Base-by-base conservation (phyloP, 1,284 basidiomycete species). In the Filobasidium uniguttulatum region DNA sequence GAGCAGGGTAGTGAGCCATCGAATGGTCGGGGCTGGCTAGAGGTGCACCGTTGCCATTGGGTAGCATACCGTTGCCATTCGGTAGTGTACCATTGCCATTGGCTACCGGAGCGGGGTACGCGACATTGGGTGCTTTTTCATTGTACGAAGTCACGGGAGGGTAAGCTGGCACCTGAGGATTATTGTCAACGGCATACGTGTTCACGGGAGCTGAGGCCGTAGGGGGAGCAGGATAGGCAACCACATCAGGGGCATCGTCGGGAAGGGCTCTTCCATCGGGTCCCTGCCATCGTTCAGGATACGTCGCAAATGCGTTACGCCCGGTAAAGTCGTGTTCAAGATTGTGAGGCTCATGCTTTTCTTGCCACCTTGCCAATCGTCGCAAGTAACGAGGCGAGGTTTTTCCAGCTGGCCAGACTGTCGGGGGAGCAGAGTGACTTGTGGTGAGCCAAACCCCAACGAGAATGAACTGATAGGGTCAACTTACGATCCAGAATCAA, bases 381-480 rank as follows among this genome's bases (percentile, higher is more conserved):
- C 67, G 60, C 57, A 70, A 64, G 59, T 70, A 70, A 9, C 69
- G 60, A 3, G 65, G 66, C 8, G 63, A 66, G 1, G 67, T 65
- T 57, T 72, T 72, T 34, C 60, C 63, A 7, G 65, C 60, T 4
- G 22, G 65, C 59, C 59, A 65, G 28, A 71, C 50, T 52, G 22
- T 4, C 5, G n/a, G 19, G 25, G 14, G 14, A 12, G 12, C 10
- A 10, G 15, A 8, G 37, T 38, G 12, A 31, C 14, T 4, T n/a
- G 6, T 12, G 1, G 7, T 10, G 14, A 30, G n/a, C n/a, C n/a
- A n/a, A n/a, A n/a, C n/a, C n/a, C n/a, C n/a, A n/a, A n/a, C n/a
- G n/a, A n/a, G n/a, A n/a, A 22, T 1, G 26, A 5, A 19, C 30
- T 5, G 19, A 7, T 6, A 26, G 15, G 22, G 17, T 25, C 9